Base-by-base conservation (phyloP, 2,329 filamentous ascomycete species). In the Sphaceloma murrayae region DNA sequence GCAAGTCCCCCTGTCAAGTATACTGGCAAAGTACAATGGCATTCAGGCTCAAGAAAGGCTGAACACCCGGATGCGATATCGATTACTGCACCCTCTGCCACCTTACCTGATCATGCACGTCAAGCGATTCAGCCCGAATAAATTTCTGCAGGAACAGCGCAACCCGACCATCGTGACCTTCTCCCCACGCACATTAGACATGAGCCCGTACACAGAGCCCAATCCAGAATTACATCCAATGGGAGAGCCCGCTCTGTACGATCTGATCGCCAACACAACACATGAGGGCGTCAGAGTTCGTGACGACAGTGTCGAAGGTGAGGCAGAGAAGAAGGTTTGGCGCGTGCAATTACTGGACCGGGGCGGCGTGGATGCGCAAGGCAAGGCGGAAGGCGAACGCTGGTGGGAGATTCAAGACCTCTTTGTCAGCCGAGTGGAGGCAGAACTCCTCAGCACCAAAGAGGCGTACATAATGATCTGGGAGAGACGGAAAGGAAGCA, bases 161-260 rank as follows among this genome's bases (percentile, higher is more conserved):
- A 98, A 98, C 62, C 91, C 89, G 1, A 98, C 91, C 7, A 98
- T 98, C 57, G 91, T 98, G 51, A 96, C 89, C 0, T 98, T 96
- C 63, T 85, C 89, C 51, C 82, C 85, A 3, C 75, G 81, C 58
- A 77, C 81, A 31, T 77, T 98, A 6, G 87, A 98, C 61, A 80
- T 95, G 70, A 74, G 80, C 4, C 87, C 88, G 0, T 96, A 91
- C 56, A 86, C 94, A 9, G 86, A 96, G 65, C 88, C 89, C 0
- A 85, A 88, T 56, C 83, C 85, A 0, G 65, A 71, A 4, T 60
- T 82, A 27, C 78, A 82, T 61, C 74, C 80, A 0, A 76, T 77
- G 0, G 77, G 82, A 2, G 86, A 94, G 60, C 87, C 89, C 1
- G 85, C 96, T 53, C 80, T 83, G 70, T 98, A 98, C 64, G 91